Evolutionary conservation across 495 filamentous ascomycete species (phyloP).

Genomic region (Aspergillus coremiiformis): DNA sequence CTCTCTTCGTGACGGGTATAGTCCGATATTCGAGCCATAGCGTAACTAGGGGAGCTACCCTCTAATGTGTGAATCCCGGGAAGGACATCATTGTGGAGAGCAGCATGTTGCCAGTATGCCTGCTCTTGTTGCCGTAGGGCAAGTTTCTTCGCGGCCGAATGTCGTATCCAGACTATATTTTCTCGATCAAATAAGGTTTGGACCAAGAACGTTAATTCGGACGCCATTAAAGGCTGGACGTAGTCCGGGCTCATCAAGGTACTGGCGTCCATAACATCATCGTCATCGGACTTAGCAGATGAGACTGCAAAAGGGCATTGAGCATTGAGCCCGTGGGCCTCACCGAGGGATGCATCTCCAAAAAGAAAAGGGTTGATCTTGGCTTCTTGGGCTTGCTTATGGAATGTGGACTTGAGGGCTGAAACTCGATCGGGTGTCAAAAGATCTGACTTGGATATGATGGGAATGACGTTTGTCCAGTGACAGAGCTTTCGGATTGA

Average conservation of each 20-base stretch:
- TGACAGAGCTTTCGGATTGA: conserved; percentile 65
- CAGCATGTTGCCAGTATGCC: background rate
- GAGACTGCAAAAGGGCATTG: conserved; percentile 70
- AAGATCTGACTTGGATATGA: conserved; percentile 73
- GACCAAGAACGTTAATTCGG: conserved; percentile 68
- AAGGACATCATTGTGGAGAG: conserved; percentile 10
- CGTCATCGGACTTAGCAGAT: conserved; percentile 64
- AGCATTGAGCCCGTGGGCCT: conserved; percentile 16
- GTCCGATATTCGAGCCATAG: conserved; percentile 63
- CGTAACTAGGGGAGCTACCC: conserved; percentile 48
- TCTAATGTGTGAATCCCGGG: conserved; percentile 19
- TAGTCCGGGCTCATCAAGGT: conserved; percentile 93
- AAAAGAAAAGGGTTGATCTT: conserved; percentile 67
- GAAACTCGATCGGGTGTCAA: conserved; percentile 53
- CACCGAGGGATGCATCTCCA: conserved; percentile 30
- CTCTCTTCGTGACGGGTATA: conserved; percentile 65
- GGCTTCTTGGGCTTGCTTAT: conserved; percentile 49
- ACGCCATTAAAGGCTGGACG: conserved; percentile 70
- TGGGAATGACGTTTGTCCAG: conserved; percentile 81
- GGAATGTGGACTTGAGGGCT: conserved; percentile 48
- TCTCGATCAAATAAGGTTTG: conserved; percentile 69
- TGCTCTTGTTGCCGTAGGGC: conserved; percentile 51
- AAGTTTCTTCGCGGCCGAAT: conserved; percentile 81
- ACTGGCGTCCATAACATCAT: conserved; percentile 90
- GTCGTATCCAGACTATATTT: conserved; percentile 77